Percentiles rank a stretch among this genome's conserved stretches.
Conservation (phyloP, 805 yeast genomes). For the Saturnispora quitensis region DNA sequence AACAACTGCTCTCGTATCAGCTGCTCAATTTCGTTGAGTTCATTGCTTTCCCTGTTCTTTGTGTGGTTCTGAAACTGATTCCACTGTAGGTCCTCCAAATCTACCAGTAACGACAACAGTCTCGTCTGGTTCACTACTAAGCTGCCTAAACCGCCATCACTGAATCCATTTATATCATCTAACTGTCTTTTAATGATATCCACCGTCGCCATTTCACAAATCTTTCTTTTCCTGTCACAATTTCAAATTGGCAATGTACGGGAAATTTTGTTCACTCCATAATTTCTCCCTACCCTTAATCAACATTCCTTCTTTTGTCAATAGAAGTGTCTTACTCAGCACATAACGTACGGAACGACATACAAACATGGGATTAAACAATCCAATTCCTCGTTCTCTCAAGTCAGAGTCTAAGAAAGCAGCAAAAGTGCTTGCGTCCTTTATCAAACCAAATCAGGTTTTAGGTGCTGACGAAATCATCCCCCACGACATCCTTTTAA, state of each 20-base stretch:
- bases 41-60: background rate
- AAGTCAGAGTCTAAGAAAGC: conserved; percentile 89
- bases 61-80: background rate
- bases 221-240: background rate
- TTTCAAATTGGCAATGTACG: background rate
- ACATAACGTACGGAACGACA: background rate
- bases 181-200: background rate
- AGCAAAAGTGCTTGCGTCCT: conserved; percentile 81
- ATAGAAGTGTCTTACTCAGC: background rate
- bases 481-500: conserved; percentile 77
- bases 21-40: conserved; percentile 1
- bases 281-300: background rate
- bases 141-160: background rate
- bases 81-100: conserved; percentile 1
- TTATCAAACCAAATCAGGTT: conserved; percentile 89
- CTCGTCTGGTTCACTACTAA: background rate
- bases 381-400: conserved; percentile 89
- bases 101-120: background rate
- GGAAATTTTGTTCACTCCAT: background rate
- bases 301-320: background rate
- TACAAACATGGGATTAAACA: conserved; percentile 65
- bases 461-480: conserved; percentile 83
- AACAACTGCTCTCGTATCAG: conserved; percentile 11
- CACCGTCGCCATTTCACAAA: background rate
- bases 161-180: background rate